A percentile compares a stretch with the other conserved stretches of the same genome.
phyloP scores from a whole-genome alignment of 139 green algal genomes.

The Dunaliella sp. region DNA sequence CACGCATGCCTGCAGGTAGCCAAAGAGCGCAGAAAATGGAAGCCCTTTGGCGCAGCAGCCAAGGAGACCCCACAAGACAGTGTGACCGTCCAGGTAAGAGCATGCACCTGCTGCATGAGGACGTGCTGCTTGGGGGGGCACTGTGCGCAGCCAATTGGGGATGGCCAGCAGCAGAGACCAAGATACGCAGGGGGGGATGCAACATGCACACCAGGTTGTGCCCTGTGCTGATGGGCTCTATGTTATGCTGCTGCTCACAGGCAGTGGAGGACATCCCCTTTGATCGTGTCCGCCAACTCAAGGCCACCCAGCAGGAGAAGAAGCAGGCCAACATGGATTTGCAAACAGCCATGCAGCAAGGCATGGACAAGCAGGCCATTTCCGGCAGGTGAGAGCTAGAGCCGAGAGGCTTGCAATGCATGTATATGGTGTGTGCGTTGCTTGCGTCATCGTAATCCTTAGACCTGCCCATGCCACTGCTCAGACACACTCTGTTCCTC shows the following conservation, averaged over 20 bases:
- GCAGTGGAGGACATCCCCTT: slow-evolving; percentile 91
- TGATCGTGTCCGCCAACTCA: slow-evolving; percentile 73
- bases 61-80: slow-evolving; percentile 89
- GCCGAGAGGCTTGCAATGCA: too few relatives aligned
- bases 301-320: slow-evolving; percentile 87
- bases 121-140: too few relatives aligned
- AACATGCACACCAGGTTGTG: too few relatives aligned
- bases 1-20: slow-evolving; percentile 60
- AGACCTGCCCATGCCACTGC: too few relatives aligned
- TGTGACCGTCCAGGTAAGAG: slow-evolving; percentile 49
- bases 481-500: too few relatives aligned
- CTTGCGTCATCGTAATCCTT: too few relatives aligned
- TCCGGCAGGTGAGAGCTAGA: slow-evolving; percentile 45
- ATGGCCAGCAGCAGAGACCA: too few relatives aligned
- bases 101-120: too few relatives aligned
- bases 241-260: slow-evolving; percentile 41
- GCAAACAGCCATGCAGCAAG: slow-evolving; percentile 57
- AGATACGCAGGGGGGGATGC: too few relatives aligned
- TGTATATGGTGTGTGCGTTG: too few relatives aligned
- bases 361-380: slow-evolving; percentile 37
- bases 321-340: slow-evolving; percentile 71
- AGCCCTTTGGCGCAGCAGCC: slow-evolving; percentile 84
- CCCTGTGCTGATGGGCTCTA: too few relatives aligned
- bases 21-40: slow-evolving; percentile 72
- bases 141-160: too few relatives aligned